Conservation (phyloP, 139 green algal genomes). For the Nannochloris sp. region DNA sequence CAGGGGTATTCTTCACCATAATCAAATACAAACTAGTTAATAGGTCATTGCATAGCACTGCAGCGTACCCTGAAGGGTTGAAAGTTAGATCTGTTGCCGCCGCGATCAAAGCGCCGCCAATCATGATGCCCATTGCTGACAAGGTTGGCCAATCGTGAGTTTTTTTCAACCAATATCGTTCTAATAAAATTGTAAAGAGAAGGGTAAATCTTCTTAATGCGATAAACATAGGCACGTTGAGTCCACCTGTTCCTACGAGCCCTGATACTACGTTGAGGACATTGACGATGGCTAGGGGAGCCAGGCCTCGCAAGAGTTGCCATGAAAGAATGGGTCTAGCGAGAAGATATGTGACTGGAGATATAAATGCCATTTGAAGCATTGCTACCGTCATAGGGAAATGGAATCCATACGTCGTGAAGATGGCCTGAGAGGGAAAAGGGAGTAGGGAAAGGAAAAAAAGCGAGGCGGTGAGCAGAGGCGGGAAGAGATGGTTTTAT, state of each 20-base stretch:
- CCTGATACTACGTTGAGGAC: conserved; percentile 56
- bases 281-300: conserved; percentile 56
- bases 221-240: conserved; percentile 76
- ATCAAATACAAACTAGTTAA: conserved; percentile 59
- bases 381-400: conserved; percentile 54
- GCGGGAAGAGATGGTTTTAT: too few relatives aligned
- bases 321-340: conserved; percentile 33
- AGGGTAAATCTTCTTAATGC: conserved; percentile 62
- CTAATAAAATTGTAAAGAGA: conserved; percentile 58
- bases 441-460: not conserved
- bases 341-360: conserved; percentile 44
- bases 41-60: conserved; percentile 60
- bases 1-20: conserved; percentile 60
- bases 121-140: conserved; percentile 49
- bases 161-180: conserved; percentile 47
- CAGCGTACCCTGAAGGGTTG: conserved; percentile 46
- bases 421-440: conserved; percentile 38
- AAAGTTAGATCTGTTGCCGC: conserved; percentile 59
- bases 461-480: not conserved
- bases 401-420: conserved; percentile 55
- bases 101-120: conserved; percentile 52
- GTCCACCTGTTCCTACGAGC: conserved; percentile 52
- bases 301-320: conserved; percentile 11
- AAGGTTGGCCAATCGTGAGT: conserved; percentile 44
- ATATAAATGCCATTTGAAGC: conserved; percentile 55